Base-by-base conservation (phyloP, 768 basidiomycete genomes). In the Cantharellus anzutake region DNA sequence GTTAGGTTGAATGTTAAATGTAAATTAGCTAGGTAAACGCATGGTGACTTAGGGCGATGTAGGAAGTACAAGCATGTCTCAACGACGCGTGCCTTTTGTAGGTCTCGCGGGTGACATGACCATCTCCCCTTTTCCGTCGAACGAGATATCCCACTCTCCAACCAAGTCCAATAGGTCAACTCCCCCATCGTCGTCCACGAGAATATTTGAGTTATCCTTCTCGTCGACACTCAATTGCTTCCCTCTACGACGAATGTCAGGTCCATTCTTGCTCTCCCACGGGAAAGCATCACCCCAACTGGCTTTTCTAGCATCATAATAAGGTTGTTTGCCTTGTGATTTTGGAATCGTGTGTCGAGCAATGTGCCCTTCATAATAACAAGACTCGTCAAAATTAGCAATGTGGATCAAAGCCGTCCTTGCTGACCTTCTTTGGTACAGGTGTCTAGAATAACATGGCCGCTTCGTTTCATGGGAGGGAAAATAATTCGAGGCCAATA, bases 271-370 rank as follows among this genome's bases (percentile, higher is more conserved):
- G 3, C 91, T 80, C 16, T 74, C 71, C 67, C 97, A 93, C 29
- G 96, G 96, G 71, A 98, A 97, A 34, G 89, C 74, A 68, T 98
- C 96, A 20, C 96, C 96, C 93, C 94, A 98, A 5, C 70, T 71
- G 0, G 87, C 82, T 72, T 98, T 97, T 41, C 93, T 82, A 2
- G 93, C 92, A 68, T 98, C 96, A 67, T 97, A 91, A 68, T 81
- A 99, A 0, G 80, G 77, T 66, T 97, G 92, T 69, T 90, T 93
- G n/a, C 92, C 92, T 71, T 93, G 92, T 2, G 89, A 93, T 65
- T 81, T 91, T 0, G 94, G 87, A 42, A 94, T 82, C 3, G 86
- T 94, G 70, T 93, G 73, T 3, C 94, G 82, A 78, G 92, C 85
- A 53, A 98, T 84, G 71, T 87, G 83, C 40, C 86, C 94, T 96